These are phyloP conservation scores for Blastobotrys mokoenaii DNA, from an alignment of 805 yeast genomes.

Conservation along the genomic window DNA sequence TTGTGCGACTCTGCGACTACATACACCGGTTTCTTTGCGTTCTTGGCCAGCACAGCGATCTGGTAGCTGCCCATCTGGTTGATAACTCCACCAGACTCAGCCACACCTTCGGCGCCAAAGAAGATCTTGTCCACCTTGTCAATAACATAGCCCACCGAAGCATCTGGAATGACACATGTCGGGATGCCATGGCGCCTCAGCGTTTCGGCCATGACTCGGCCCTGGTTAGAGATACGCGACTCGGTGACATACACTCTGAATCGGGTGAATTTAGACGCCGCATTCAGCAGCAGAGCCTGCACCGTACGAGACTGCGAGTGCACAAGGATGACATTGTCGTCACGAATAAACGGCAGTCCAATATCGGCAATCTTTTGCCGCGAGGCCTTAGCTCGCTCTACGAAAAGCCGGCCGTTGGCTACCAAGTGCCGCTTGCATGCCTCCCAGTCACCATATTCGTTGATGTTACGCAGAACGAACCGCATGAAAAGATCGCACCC, in stretches of 20 bases:
- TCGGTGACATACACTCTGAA: constrained; percentile 91
- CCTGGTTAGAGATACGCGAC: constrained; percentile 77
- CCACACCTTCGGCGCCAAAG: constrained; percentile 98
- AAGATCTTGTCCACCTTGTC: constrained; percentile 87
- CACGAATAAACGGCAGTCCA: constrained; percentile 84
- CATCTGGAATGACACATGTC: constrained; percentile 78
- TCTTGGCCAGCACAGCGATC: constrained; percentile 84
- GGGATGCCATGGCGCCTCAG: constrained; percentile 73
- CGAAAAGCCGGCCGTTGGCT: constrained; percentile 86
- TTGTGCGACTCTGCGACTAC: constrained; percentile 94
- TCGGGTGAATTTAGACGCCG: constrained; percentile 68
- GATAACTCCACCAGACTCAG: constrained; percentile 96
- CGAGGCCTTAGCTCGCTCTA: constrained; percentile 84
- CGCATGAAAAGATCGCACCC: constrained; percentile 96
- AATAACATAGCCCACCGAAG: constrained; percentile 87
- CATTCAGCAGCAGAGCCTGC: constrained; percentile 60
- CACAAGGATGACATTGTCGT: constrained; percentile 80
- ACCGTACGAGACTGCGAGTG: constrained; percentile 94
- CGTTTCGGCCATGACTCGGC: constrained; percentile 59
- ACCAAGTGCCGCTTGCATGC: constrained; percentile 80
- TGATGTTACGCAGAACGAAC: constrained; percentile 82
- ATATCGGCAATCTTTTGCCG: constrained; percentile 79
- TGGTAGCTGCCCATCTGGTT: constrained; percentile 90
- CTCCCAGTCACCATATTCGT: constrained; percentile 87
- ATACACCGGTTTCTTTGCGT: constrained; percentile 85